A percentile compares a stretch with the other conserved stretches of the same genome.
phyloP scores from a whole-genome alignment of 2,329 filamentous ascomycete species.

The Chrysoporthe deuterocubensis region DNA sequence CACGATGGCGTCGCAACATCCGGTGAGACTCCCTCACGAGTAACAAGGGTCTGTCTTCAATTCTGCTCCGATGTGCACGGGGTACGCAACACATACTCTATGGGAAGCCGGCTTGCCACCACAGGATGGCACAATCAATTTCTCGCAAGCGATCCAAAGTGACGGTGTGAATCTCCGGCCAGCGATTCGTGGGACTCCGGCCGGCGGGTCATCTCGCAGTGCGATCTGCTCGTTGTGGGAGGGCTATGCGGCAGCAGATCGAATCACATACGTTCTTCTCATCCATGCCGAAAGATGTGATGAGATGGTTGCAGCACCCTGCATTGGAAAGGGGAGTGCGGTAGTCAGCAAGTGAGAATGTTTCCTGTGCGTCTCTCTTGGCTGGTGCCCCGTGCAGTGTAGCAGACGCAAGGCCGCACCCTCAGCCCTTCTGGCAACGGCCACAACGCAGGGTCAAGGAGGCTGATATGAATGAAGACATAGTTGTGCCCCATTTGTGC shows the following conservation, averaged over 20 bases:
- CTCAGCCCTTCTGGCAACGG: conserved; percentile 10
- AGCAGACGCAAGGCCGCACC: conserved; percentile 1
- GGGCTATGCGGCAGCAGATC: background rate
- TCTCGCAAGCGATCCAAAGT: background rate
- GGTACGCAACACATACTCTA: background rate
- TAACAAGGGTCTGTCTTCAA: conserved; percentile 6
- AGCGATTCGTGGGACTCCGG: background rate
- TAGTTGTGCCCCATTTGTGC: background rate
- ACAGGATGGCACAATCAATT: background rate
- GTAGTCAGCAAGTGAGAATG: background rate
- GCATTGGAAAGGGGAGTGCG: conserved; percentile 8
- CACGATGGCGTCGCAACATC: conserved; percentile 10
- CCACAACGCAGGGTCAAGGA: conserved; percentile 11
- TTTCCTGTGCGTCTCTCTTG: background rate
- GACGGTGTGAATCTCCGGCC: background rate
- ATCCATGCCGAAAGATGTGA: background rate
- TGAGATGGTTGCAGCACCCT: conserved; percentile 14
- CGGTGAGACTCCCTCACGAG: background rate
- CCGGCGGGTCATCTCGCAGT: background rate
- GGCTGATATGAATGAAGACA: conserved; percentile 8
- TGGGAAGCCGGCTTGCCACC: background rate
- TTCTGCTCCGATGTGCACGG: background rate
- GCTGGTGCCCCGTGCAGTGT: background rate
- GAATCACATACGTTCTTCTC: conserved; percentile 5
- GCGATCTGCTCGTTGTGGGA: background rate